Conservation (phyloP, 306 rosid genomes). For the Biancaea sappan region DNA sequence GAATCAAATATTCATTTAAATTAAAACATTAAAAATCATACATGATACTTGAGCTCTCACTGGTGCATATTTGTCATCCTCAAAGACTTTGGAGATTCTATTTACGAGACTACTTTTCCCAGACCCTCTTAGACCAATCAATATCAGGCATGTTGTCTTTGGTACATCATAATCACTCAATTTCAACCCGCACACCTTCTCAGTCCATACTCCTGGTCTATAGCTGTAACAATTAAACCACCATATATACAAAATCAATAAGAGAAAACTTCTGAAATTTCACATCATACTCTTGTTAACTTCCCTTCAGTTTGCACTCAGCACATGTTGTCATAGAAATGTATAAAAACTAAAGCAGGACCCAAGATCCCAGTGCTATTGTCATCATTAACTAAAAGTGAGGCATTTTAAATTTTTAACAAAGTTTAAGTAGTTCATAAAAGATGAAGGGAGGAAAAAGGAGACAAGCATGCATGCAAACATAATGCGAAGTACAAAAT, state of each 20-base stretch:
- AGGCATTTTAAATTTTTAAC: constrained; percentile 1
- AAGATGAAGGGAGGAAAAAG: not conserved
- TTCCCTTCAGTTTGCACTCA: not conserved
- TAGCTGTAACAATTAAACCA: constrained; percentile 55
- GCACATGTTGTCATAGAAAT: constrained; percentile 3
- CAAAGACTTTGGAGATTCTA: constrained; percentile 72
- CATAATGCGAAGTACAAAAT: not conserved
- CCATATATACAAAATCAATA: constrained; percentile 31
- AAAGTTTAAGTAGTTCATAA: not conserved
- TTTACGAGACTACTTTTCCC: constrained; percentile 93
- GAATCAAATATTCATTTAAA: constrained; percentile 12
- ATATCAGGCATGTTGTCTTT: constrained; percentile 62
- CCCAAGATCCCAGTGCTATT: not conserved
- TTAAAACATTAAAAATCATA: constrained; percentile 34
- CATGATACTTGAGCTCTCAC: constrained; percentile 93
- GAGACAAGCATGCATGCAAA: constrained; percentile 5
- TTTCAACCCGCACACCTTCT: constrained; percentile 49
- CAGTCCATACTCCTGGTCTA: constrained; percentile 78
- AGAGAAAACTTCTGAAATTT: constrained; percentile 10
- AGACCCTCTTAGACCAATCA: constrained; percentile 84
- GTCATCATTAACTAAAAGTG: not conserved
- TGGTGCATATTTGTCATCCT: constrained; percentile 60
- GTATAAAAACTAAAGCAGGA: constrained; percentile 17
- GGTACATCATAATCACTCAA: constrained; percentile 72
- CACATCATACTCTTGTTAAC: constrained; percentile 23